phyloP scores from a whole-genome alignment of 2,329 filamentous ascomycete genomes.

The Colletotrichum magnum region DNA sequence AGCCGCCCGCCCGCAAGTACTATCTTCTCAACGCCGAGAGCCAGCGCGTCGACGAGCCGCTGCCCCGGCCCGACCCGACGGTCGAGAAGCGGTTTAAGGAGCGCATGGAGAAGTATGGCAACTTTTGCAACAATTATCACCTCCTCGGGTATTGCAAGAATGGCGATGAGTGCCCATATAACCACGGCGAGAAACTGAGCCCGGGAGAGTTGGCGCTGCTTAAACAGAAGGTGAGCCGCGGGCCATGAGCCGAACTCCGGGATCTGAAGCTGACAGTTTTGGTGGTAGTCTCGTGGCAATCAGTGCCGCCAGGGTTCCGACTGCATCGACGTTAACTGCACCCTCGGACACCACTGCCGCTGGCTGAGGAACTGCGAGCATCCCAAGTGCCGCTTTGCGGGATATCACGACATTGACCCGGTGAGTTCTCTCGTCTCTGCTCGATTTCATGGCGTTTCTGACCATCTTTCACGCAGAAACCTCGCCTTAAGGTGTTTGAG shows the following conservation, averaged over 20 bases:
- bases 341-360: constrained; percentile 43
- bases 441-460: neutral
- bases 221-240: constrained; percentile 38
- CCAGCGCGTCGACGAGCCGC: constrained; percentile 49
- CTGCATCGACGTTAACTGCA: constrained; percentile 43
- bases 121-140: constrained; percentile 45
- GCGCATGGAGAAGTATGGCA: constrained; percentile 36
- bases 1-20: constrained; percentile 41
- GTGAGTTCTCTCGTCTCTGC: constrained; percentile 28
- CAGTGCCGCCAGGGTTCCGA: constrained; percentile 37
- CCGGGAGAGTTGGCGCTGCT: constrained; percentile 41
- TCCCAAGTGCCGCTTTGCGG: constrained; percentile 41
- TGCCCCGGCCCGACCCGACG: constrained; percentile 43
- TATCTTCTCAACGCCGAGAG: constrained; percentile 48
- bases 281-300: constrained; percentile 35
- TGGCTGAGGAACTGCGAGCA: constrained; percentile 42
- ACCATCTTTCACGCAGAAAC: constrained; percentile 2
- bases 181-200: constrained; percentile 42
- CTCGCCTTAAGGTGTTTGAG: constrained; percentile 34
- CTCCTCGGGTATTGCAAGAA: constrained; percentile 42
- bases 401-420: constrained; percentile 43
- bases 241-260: neutral
- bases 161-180: constrained; percentile 40
- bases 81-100: constrained; percentile 44
- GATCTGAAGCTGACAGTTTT: neutral